Base-by-base conservation (phyloP, 2,329 filamentous ascomycete species). In the Hymenoscyphus scutula region DNA sequence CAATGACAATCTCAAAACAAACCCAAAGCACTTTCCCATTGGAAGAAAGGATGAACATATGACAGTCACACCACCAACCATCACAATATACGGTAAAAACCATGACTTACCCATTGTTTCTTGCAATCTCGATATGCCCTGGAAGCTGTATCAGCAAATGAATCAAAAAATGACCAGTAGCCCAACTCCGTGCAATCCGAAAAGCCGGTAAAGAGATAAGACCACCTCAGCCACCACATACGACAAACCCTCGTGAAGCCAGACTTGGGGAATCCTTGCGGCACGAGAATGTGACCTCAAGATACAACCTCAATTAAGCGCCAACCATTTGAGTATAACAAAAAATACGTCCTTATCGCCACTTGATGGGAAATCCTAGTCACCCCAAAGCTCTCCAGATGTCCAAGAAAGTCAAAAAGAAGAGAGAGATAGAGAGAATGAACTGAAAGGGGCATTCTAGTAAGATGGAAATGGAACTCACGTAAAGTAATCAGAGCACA, bases 401-500 rank as follows among this genome's bases (percentile, higher is more conserved):
- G 10, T 4, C 19, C 19, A 23, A 48, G 41, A 48, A 48, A 48
- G 41, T 48, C 15, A 48, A 48, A 48, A 48, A 23, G 41, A 48
- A 48, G 41, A 48, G 41, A 48, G 41, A 23, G 41, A 48, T 10
- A 17, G 41, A 10, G n/a, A 8, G 11, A 23, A 48, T 25, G 41
- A 17, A 48, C 5, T 8, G 41, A 48, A n/a, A 19, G 38, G 41
- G 41, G 19, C 15, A 48, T 23, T 25, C n/a, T 48, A 25, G 41
- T 48, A 48, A 48, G 41, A 23, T 11, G 19, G n/a, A 23, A 23
- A n/a, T n/a, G n/a, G 23, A 48, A 65, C 90, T 77, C 75, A 97
- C 92, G 97, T 91, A 74, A 99, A 98, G 75, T 96, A 98, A 76
- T 98, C 94, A 67, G 84, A 82, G 74, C 95, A 99, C 89, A 98